Conservation (phyloP, 225 moss, liverwort and hornwort genomes). For the Sphagnum contortum region DNA sequence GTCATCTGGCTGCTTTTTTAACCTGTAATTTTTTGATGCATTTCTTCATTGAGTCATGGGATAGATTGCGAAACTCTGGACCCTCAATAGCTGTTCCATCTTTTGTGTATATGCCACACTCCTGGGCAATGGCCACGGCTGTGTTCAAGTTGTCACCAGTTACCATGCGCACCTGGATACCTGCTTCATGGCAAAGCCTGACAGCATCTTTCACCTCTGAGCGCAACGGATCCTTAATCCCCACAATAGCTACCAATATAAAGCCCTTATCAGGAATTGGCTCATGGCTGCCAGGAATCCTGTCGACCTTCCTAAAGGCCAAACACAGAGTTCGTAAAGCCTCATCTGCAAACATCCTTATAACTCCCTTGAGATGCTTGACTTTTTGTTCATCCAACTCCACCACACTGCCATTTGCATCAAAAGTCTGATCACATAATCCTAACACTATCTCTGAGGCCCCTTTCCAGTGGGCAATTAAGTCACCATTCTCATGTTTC, state of each 20-base stretch:
- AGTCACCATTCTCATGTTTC: not conserved
- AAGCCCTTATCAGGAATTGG: constrained; percentile 12
- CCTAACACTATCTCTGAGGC: constrained; percentile 9
- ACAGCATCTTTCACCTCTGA: constrained; percentile 8
- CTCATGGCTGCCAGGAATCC: not conserved
- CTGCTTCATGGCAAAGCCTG: constrained; percentile 5
- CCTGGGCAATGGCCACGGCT: constrained; percentile 12
- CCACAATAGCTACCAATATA: constrained; percentile 4
- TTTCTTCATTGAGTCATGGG: not conserved
- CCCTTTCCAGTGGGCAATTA: constrained; percentile 13
- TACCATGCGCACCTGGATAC: constrained; percentile 15
- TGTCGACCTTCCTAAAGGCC: constrained; percentile 9
- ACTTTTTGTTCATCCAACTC: constrained; percentile 6
- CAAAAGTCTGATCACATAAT: constrained; percentile 8
- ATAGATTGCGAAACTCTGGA: constrained; percentile 9
- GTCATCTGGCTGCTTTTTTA: too few relatives aligned
- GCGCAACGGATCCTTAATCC: constrained; percentile 13
- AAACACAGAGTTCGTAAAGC: constrained; percentile 12
- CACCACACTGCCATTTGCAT: constrained; percentile 7
- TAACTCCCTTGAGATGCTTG: constrained; percentile 1
- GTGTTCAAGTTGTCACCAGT: constrained; percentile 16
- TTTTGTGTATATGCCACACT: constrained; percentile 12
- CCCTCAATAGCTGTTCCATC: constrained; percentile 13
- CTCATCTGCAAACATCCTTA: constrained; percentile 4
- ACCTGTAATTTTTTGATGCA: constrained; percentile 11